These are phyloP conservation scores for Cucurbita argyrosperma DNA, from an alignment of 306 rosid species.

Conservation along the genomic window DNA sequence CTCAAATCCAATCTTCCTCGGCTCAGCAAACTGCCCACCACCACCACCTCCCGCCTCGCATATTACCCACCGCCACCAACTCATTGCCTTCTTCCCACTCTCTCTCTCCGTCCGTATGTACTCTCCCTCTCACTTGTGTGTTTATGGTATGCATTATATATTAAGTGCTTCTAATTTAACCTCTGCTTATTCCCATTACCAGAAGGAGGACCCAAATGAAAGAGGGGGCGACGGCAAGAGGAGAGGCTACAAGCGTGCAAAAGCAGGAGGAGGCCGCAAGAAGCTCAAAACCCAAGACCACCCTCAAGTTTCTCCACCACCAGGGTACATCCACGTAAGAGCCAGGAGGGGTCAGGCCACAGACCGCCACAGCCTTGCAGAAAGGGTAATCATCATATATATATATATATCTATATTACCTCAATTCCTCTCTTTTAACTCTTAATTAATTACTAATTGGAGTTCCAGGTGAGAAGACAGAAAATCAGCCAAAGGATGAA, in stretches of 20 bases:
- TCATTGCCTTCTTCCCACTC: not conserved
- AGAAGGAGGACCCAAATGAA: not conserved
- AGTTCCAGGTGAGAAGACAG: slow-evolving; percentile 74
- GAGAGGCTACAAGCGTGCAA: not conserved
- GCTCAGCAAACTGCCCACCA: not conserved
- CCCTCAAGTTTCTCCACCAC: slow-evolving; percentile 11
- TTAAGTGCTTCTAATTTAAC: too few relatives aligned
- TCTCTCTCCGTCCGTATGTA: not conserved
- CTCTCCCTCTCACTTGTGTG: not conserved
- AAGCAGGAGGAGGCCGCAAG: not conserved
- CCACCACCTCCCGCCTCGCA: too few relatives aligned
- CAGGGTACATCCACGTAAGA: slow-evolving; percentile 68
- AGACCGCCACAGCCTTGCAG: slow-evolving; percentile 15
- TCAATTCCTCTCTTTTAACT: not conserved
- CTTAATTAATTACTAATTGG: not conserved
- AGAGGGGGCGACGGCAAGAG: not conserved
- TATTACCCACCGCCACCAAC: too few relatives aligned
- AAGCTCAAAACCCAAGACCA: slow-evolving; percentile 9
- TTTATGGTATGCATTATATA: too few relatives aligned
- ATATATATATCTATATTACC: too few relatives aligned
- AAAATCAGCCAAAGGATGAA: slow-evolving; percentile 91
- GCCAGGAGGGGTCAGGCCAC: slow-evolving; percentile 98
- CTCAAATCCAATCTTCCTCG: not conserved
- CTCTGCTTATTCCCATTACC: too few relatives aligned
- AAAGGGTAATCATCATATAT: slow-evolving; percentile 30